Evolutionary conservation across 371 early-diverging fungal species (phyloP).

Genomic region (Zopfochytrium polystomum): DNA sequence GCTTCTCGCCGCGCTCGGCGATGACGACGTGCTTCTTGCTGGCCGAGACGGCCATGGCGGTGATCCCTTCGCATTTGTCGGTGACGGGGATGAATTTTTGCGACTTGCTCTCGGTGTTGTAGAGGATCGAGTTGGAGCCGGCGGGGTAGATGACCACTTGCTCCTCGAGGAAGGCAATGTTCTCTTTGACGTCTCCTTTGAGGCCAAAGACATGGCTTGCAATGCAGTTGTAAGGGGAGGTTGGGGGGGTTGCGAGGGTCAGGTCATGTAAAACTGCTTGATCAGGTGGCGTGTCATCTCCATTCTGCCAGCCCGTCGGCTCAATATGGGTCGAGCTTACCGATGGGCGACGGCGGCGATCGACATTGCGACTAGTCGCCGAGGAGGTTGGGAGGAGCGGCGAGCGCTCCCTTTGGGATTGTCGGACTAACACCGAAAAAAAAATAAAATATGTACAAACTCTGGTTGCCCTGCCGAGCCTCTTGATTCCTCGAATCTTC

Average conservation of each 20-base stretch:
- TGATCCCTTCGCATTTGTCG: constrained; percentile 36
- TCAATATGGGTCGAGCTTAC: no score
- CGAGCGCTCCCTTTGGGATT: no score
- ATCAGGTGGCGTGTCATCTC: not conserved
- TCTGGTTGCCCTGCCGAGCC: no score
- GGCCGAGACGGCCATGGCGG: constrained; percentile 41
- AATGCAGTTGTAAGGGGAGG: not conserved
- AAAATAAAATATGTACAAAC: no score
- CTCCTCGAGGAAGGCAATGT: constrained; percentile 48
- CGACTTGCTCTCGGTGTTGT: not conserved
- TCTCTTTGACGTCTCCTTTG: constrained; percentile 36
- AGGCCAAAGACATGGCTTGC: constrained; percentile 47
- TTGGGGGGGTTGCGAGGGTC: not conserved
- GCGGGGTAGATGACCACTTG: constrained; percentile 50
- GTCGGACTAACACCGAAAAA: no score
- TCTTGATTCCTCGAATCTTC: no score
- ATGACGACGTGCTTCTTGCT: constrained; percentile 50
- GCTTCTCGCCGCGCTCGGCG: constrained; percentile 33
- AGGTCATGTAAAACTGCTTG: not conserved
- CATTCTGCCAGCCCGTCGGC: no score
- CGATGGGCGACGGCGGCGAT: constrained; percentile 46
- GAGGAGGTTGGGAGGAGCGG: no score
- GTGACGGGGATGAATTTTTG: constrained; percentile 50
- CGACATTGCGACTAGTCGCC: no score
- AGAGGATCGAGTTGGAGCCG: constrained; percentile 49